A percentile compares a stretch with the other conserved stretches of the same genome.
These are phyloP conservation scores for Magnusiomyces tetraspermus DNA, from an alignment of 1,139 yeast genomes.

Conservation along the genomic window DNA sequence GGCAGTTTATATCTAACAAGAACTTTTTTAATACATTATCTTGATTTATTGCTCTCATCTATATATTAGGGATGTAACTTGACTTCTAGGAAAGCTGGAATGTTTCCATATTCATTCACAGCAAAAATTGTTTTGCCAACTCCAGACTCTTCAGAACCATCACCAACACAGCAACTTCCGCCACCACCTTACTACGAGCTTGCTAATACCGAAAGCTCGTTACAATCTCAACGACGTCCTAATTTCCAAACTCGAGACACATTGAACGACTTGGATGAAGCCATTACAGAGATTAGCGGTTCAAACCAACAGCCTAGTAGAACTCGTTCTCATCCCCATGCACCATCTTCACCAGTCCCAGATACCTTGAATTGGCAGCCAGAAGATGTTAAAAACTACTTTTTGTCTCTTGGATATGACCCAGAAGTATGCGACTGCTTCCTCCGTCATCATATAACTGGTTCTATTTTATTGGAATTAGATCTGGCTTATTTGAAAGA, in stretches of 20 bases:
- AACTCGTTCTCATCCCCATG: too few species aligned
- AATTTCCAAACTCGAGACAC: slow-evolving; percentile 38
- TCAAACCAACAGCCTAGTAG: slow-evolving; percentile 4
- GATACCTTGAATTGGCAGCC: slow-evolving; percentile 58
- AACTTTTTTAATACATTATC: neutral
- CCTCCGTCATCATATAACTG: slow-evolving; percentile 79
- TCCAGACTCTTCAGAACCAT: slow-evolving; percentile 26
- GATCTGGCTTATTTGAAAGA: slow-evolving; percentile 84
- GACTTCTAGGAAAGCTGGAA: slow-evolving; percentile 61
- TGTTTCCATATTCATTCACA: slow-evolving; percentile 77
- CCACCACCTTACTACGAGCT: slow-evolving; percentile 9
- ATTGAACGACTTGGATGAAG: slow-evolving; percentile 74
- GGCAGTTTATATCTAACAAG: too few species aligned
- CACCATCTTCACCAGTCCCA: slow-evolving; percentile 5
- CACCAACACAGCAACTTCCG: slow-evolving; percentile 4
- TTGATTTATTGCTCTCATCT: slow-evolving; percentile 18
- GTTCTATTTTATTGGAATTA: slow-evolving; percentile 71
- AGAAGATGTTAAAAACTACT: slow-evolving; percentile 70
- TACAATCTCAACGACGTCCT: neutral
- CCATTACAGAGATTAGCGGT: slow-evolving; percentile 53
- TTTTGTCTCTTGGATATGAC: slow-evolving; percentile 66
- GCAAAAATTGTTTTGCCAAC: slow-evolving; percentile 28
- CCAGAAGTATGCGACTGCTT: slow-evolving; percentile 65
- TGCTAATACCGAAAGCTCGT: neutral
- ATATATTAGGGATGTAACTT: slow-evolving; percentile 58